phyloP scores from a whole-genome alignment of 1,139 yeast genomes.

The Wickerhamomyces sp. region DNA sequence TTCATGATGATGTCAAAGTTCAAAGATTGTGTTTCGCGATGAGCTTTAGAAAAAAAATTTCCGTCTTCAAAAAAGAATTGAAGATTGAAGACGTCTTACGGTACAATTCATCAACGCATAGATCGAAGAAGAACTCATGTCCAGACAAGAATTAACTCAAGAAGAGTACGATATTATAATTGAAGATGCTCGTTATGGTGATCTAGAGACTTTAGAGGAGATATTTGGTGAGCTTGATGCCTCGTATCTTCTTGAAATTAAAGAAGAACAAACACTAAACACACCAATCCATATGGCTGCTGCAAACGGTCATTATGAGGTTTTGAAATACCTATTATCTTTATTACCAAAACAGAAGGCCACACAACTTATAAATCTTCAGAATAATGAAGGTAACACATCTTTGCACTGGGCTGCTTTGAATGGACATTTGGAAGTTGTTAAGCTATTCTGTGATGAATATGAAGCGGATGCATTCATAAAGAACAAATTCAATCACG shows the following conservation, averaged over 20 bases:
- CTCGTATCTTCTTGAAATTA: constrained; percentile 42
- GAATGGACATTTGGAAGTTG: constrained; percentile 76
- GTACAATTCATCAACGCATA: not conserved
- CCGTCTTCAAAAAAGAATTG: not conserved
- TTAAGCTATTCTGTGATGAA: constrained; percentile 63
- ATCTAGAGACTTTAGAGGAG: constrained; percentile 63
- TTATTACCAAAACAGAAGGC: constrained; percentile 42
- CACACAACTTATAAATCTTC: constrained; percentile 43
- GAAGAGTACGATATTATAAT: constrained; percentile 82
- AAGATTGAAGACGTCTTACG: not conserved
- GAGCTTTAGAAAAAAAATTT: not conserved
- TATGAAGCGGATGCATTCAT: constrained; percentile 77
- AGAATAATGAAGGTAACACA: constrained; percentile 83
- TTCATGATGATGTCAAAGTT: not conserved
- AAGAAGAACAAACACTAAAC: constrained; percentile 59
- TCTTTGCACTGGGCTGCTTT: constrained; percentile 94
- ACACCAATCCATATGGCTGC: constrained; percentile 93
- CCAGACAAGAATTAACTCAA: constrained; percentile 29
- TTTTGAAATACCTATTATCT: constrained; percentile 55
- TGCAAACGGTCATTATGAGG: constrained; percentile 85
- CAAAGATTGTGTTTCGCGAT: not conserved
- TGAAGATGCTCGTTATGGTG: constrained; percentile 84
- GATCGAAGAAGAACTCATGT: not conserved
- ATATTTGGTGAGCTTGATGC: constrained; percentile 63
- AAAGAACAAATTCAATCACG: constrained; percentile 73